Evolutionary conservation across 169 alveolate genomes (phyloP), one percentile per base, ranked within the genome.

Genomic region (Cyclospora cayetanensis): DNA sequence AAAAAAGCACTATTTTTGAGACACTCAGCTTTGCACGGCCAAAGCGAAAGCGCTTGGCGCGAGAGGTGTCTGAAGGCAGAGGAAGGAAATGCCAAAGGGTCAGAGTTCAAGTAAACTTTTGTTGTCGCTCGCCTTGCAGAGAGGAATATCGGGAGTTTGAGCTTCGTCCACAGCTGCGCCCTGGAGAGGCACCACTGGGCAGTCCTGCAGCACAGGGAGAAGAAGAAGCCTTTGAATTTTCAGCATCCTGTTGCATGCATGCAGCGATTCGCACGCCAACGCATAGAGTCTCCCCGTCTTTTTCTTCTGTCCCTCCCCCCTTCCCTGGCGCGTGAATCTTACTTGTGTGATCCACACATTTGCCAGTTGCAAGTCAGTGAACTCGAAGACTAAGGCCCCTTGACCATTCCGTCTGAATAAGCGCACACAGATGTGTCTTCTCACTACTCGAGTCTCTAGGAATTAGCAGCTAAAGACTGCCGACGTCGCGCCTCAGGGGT

Each of bases 101-200:
- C n/a, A n/a, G n/a, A n/a, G n/a, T n/a, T n/a, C n/a, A n/a, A n/a
- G n/a, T n/a, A n/a, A n/a, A n/a, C 15, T 46, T 46, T 9, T 7
- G 55, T 7, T 46, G 7, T 46, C 0, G 29, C 82, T 15, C 3
- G 65, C 94, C 74, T 90, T 70, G 80, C 94, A 90, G 25, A 85
- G 86, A 34, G 94, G 94, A 79, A 90, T 90, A 22, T 76, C 90
- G 4, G 94, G 94, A 29, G 89, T 77, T 25, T 72, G 76, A 29
- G 93, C 88, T 12, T 35, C 39, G 42, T 88, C 91, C 60, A 90
- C 86, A 35, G 43, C 90, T 22, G 63, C 83, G 5, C 93, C 94
- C 82, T 68, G 77, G 15, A 82, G 94, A 9, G 91, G 79, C 80
- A 60, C 86, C 2, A 88, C 88, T 1, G 93, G 93, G 31, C 93